Evolutionary conservation across 257 asterid species (phyloP), one percentile per base, ranked within the genome.

Genomic region (Nicotiana undulata): DNA sequence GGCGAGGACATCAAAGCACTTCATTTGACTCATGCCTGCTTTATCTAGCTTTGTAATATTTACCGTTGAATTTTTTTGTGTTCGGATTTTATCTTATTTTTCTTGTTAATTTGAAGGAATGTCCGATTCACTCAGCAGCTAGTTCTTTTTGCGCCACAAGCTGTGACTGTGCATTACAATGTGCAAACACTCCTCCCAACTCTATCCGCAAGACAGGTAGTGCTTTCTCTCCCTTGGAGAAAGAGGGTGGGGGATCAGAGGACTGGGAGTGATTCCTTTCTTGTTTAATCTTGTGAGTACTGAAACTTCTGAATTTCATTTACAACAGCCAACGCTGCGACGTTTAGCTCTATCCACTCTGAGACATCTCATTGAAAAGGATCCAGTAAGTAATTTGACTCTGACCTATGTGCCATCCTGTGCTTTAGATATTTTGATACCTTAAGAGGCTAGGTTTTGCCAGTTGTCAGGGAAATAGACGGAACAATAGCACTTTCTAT

Each of bases 111-210:
- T 84, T 86, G 79, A 61, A 96, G 99, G 94, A 94, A 92, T 76
- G 98, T 92, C 78, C 96, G 94, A 77, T 96, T 96, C 82, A 94
- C 97, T 6, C 99, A 96, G 82, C 99, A 96, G 85, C 96, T 96
- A 83, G 98, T 96, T 86, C 92, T 96, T 85, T 96, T 96, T 90
- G 98, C 99, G 55, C 98, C 98, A 15, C 99, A 91, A 82, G 99
- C 99, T 58, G 99, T 92, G 84, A 82, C 95, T 20, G 98, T 96
- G 85, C 99, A 91, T 87, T 88, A 93, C 86, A 98, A 96, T 83
- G 91, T 96, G 86, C 94, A 88, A 67, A 90, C 95, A 86, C 98
- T 96, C 87, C 96, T 96, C 60, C 98, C 98, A 66, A 96, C 98
- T 85, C 90, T 96, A 63, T 91, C 93, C 29, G 94, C 99, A 56